These are phyloP conservation scores for Fusarium setosum DNA, from an alignment of 2,329 filamentous ascomycete genomes.

Conservation along the genomic window DNA sequence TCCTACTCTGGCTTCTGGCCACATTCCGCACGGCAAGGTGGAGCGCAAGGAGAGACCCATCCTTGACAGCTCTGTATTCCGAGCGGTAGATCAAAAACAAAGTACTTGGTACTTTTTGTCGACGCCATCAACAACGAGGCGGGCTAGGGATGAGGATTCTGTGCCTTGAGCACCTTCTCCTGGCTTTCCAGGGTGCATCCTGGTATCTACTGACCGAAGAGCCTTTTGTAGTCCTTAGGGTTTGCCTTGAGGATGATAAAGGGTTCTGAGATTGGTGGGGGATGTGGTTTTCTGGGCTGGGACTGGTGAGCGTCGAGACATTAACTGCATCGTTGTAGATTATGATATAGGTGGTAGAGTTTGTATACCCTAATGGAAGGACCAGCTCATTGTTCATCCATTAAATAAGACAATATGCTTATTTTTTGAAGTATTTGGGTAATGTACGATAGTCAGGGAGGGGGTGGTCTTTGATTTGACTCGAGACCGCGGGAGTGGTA, in stretches of 20 bases:
- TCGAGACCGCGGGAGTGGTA: no score
- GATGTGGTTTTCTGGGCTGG: constrained; percentile 44
- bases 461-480: no score
- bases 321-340: constrained; percentile 28
- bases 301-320: constrained; percentile 57
- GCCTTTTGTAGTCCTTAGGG: constrained; percentile 11
- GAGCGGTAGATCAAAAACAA: constrained; percentile 71
- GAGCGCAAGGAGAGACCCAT: constrained; percentile 81
- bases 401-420: no score
- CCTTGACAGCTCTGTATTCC: constrained; percentile 82
- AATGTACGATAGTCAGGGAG: no score
- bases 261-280: constrained; percentile 38
- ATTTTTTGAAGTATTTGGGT: no score
- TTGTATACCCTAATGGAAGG: background rate
- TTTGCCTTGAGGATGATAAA: constrained; percentile 10
- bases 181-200: constrained; percentile 53
- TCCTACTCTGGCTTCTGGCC: constrained; percentile 6
- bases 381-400: no score
- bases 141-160: constrained; percentile 36
- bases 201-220: constrained; percentile 49
- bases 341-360: background rate
- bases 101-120: constrained; percentile 31
- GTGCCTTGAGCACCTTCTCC: constrained; percentile 49
- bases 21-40: constrained; percentile 76
- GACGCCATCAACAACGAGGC: constrained; percentile 42